Evolutionary conservation across 345 rosid genomes (phyloP), one percentile per base, ranked within the genome.

Genomic region (Psidium friedrichsthalianum): DNA sequence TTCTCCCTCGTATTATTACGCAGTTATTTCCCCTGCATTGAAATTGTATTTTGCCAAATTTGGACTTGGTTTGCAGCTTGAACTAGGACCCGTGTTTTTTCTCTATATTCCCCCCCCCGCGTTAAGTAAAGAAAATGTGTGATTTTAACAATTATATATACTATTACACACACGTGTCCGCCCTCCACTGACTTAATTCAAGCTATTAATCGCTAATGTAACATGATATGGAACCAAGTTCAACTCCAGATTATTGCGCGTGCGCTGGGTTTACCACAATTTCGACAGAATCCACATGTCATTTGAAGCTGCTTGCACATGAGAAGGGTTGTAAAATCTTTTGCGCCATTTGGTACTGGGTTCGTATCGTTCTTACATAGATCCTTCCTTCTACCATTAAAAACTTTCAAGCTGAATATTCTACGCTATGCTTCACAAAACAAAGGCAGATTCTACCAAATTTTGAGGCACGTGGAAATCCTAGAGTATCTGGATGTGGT

Each of bases 271-370:
- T n/a, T n/a, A n/a, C 29, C 24, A n/a, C 3, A 32, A 29, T 32
- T 32, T 32, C 2, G 3, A 29, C 3, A 8, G 0, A 64, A 32
- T 64, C 21, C 44, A 8, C 1, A 1, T 64, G 14, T 64, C 36
- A 32, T 29, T 61, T 29, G 1, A 7, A 15, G 1, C 4, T 0
- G 8, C 5, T 29, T 15, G 1, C 16, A 8, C 1, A 3, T 16
- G 24, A 32, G 22, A 32, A 15, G 44, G 6, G 24, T 32, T 6
- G 16, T 0, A 16, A 64, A 64, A 24, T 16, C 16, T 32, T 29
- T 64, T 8, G 4, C 0, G 24, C 8, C 22, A 16, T 64, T n/a
- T n/a, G n/a, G n/a, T n/a, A n/a, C n/a, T n/a, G n/a, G n/a, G n/a
- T n/a, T n/a, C n/a, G n/a, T n/a, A n/a, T n/a, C n/a, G n/a, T n/a